phyloP scores from a whole-genome alignment of 2,329 filamentous ascomycete genomes.

The Exserohilum rostratum region DNA sequence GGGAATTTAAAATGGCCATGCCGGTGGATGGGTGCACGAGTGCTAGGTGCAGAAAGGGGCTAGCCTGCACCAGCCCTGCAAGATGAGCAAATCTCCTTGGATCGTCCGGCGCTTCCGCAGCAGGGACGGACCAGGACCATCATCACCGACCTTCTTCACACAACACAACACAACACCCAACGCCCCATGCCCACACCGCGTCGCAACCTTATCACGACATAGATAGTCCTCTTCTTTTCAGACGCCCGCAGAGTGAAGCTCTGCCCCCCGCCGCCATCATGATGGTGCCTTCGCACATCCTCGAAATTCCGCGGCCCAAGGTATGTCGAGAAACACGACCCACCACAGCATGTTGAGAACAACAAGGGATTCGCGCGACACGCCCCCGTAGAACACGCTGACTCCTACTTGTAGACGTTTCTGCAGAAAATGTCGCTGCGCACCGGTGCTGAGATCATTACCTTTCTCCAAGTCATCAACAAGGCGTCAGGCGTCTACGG shows the following conservation, averaged over 20 bases:
- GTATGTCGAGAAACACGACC: conserved; percentile 31
- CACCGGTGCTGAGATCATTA: conserved; percentile 84
- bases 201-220: conserved; percentile 25
- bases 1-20: neutral
- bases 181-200: conserved; percentile 3
- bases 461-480: conserved; percentile 84
- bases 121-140: neutral
- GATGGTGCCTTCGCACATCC: conserved; percentile 42
- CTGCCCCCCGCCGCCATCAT: conserved; percentile 19
- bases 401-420: conserved; percentile 67
- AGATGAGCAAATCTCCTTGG: conserved; percentile 31
- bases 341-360: no score
- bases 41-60: conserved; percentile 13
- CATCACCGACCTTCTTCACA: conserved; percentile 11
- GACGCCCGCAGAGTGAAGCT: conserved; percentile 1
- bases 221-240: conserved; percentile 13
- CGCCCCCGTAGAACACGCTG: conserved; percentile 12
- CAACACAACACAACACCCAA: conserved; percentile 7
- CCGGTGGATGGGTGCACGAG: conserved; percentile 6
- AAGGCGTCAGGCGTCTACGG: conserved; percentile 92
- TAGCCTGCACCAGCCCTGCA: conserved; percentile 24
- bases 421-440: conserved; percentile 85
- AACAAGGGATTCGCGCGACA: neutral
- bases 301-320: conserved; percentile 49
- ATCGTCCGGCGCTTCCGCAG: conserved; percentile 24